These are phyloP conservation scores for Colletotrichum coccodes DNA, from an alignment of 2,329 filamentous ascomycete species.

Conservation along the genomic window DNA sequence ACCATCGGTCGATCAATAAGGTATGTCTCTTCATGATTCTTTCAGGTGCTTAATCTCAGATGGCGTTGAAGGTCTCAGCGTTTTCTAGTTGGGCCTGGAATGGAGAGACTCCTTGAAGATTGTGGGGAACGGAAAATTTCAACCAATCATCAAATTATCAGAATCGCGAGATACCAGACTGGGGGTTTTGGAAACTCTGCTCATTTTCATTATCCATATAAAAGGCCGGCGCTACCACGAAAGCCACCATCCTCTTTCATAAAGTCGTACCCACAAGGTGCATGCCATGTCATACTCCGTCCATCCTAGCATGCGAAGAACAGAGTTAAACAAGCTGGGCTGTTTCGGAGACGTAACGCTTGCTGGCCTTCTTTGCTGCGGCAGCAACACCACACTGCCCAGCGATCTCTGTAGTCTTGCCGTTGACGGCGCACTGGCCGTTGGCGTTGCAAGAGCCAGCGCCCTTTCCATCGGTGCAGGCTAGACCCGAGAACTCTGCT, in stretches of 20 bases:
- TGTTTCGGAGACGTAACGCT: background rate
- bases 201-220: background rate
- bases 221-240: background rate
- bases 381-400: conserved; percentile 26
- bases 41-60: too few species aligned
- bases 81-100: too few species aligned
- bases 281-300: background rate
- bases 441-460: conserved; percentile 24
- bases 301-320: background rate
- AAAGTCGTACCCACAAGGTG: background rate
- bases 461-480: conserved; percentile 27
- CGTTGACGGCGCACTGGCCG: conserved; percentile 22
- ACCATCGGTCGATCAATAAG: too few species aligned
- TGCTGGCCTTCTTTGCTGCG: conserved; percentile 14
- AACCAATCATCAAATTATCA: background rate
- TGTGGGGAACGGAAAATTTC: too few species aligned
- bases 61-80: too few species aligned
- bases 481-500: conserved; percentile 21
- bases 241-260: background rate
- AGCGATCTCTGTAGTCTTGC: conserved; percentile 23
- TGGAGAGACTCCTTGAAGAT: too few species aligned
- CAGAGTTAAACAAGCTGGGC: background rate
- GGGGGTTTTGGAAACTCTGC: background rate
- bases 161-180: background rate
- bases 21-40: too few species aligned